A percentile compares a stretch with the other conserved stretches of the same genome.
Evolutionary conservation across 768 basidiomycete species (phyloP).

Genomic region (Mycena sanguinolenta): DNA sequence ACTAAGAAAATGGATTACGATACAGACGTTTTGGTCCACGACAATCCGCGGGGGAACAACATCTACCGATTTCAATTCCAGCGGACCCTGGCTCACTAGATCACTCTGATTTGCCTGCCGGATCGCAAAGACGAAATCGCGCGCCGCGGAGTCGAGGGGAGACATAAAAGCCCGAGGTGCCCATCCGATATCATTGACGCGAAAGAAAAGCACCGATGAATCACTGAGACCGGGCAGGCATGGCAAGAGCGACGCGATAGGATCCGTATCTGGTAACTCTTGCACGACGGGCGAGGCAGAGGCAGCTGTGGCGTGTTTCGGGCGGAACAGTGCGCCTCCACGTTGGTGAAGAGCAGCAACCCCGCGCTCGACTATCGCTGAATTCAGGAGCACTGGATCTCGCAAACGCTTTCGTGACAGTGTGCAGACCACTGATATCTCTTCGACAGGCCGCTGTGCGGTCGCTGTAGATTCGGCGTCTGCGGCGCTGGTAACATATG

Average conservation of each 20-base stretch:
- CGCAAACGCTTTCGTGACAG: constrained; percentile 39
- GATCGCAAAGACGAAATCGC: constrained; percentile 42
- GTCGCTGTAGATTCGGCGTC: background rate
- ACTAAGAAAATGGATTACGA: background rate
- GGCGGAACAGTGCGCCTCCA: constrained; percentile 39
- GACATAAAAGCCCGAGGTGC: constrained; percentile 24
- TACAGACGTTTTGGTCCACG: constrained; percentile 42
- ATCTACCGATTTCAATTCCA: constrained; percentile 44
- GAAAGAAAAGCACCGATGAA: constrained; percentile 28
- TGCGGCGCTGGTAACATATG: constrained; percentile 28
- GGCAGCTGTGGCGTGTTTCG: constrained; percentile 6
- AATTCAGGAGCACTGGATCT: constrained; percentile 39
- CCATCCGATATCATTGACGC: constrained; percentile 26
- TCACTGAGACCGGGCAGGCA: constrained; percentile 16
- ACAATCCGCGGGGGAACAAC: constrained; percentile 45
- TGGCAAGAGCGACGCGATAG: background rate
- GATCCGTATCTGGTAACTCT: background rate
- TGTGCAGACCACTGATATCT: constrained; percentile 39
- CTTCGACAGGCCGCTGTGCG: constrained; percentile 33
- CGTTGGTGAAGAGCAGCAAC: constrained; percentile 35
- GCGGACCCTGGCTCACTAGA: constrained; percentile 40
- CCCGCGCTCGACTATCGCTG: constrained; percentile 38
- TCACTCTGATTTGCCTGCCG: constrained; percentile 39
- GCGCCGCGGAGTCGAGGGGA: constrained; percentile 38
- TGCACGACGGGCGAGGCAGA: background rate